These are phyloP conservation scores for Teratosphaeria pseudoeucalypti DNA, from an alignment of 2,329 filamentous ascomycete genomes.

Conservation along the genomic window DNA sequence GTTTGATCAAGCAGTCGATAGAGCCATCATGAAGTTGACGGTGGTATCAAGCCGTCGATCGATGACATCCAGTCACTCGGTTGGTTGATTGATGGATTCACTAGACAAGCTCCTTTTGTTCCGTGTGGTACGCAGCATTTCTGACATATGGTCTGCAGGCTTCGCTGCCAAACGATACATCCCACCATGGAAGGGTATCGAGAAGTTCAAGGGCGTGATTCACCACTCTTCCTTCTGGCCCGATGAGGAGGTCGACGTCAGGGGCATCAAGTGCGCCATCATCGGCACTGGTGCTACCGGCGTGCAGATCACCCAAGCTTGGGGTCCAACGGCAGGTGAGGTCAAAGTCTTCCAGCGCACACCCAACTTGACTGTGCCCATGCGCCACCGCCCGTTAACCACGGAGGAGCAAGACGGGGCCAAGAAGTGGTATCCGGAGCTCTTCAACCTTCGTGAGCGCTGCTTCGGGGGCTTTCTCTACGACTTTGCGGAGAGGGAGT, in stretches of 20 bases:
- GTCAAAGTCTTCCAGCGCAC: constrained; percentile 56
- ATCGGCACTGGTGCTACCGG: constrained; percentile 34
- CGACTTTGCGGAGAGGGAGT: constrained; percentile 43
- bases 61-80: too few species aligned
- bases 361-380: constrained; percentile 55
- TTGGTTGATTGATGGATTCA: too few species aligned
- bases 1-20: too few species aligned
- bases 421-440: constrained; percentile 32
- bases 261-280: constrained; percentile 28
- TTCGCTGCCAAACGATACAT: constrained; percentile 50
- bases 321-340: constrained; percentile 19
- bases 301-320: constrained; percentile 25
- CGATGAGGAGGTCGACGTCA: constrained; percentile 20
- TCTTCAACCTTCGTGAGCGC: constrained; percentile 44
- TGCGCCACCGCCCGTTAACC: constrained; percentile 44
- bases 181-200: constrained; percentile 25
- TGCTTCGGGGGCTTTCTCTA: constrained; percentile 52
- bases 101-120: not conserved
- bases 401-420: constrained; percentile 40
- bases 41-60: too few species aligned
- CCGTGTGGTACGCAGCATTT: too few species aligned
- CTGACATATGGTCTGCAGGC: constrained; percentile 22
- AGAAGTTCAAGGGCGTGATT: constrained; percentile 28
- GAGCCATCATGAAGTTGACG: too few species aligned
- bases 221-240: constrained; percentile 34